A percentile compares a stretch with the other conserved stretches of the same genome.
These are phyloP conservation scores for Blastobotrys aristatus DNA, from an alignment of 1,139 yeast genomes.

Conservation along the genomic window DNA sequence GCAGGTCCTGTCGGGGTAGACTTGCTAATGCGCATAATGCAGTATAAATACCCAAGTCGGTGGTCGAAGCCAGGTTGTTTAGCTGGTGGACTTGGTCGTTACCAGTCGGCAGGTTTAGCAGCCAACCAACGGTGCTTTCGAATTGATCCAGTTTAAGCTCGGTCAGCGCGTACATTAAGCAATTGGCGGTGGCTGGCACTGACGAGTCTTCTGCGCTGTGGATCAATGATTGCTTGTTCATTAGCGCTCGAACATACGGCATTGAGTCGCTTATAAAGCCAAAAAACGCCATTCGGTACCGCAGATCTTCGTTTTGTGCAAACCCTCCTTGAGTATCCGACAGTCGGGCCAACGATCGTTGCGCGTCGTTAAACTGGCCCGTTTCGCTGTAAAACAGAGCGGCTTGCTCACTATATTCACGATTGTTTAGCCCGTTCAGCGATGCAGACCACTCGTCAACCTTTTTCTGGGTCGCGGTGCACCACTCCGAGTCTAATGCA, in stretches of 20 bases:
- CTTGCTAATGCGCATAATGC: constrained; percentile 26
- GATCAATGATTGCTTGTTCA: neutral
- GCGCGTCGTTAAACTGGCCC: constrained; percentile 14
- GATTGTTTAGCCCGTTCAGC: neutral
- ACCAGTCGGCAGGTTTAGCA: constrained; percentile 11
- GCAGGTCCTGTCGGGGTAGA: constrained; percentile 23
- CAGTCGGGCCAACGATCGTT: constrained; percentile 2
- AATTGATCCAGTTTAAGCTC: neutral
- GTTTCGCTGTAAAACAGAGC: neutral
- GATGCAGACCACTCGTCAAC: neutral
- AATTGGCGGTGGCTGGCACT: neutral
- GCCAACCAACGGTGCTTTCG: constrained; percentile 8
- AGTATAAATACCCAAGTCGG: constrained; percentile 22
- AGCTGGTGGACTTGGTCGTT: neutral
- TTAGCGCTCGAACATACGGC: constrained; percentile 2
- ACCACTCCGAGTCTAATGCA: constrained; percentile 15
- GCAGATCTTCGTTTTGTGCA: neutral
- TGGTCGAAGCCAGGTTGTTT: neutral
- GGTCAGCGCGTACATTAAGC: neutral
- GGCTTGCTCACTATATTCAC: neutral
- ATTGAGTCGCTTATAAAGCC: neutral
- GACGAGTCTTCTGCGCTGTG: neutral
- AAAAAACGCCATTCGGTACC: neutral
- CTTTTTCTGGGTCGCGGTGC: constrained; percentile 5
- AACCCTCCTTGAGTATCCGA: neutral